Percentiles rank a stretch among this genome's conserved stretches.
phyloP scores from a whole-genome alignment of 2,329 filamentous ascomycete species.

The Ceratocystis variospora region DNA sequence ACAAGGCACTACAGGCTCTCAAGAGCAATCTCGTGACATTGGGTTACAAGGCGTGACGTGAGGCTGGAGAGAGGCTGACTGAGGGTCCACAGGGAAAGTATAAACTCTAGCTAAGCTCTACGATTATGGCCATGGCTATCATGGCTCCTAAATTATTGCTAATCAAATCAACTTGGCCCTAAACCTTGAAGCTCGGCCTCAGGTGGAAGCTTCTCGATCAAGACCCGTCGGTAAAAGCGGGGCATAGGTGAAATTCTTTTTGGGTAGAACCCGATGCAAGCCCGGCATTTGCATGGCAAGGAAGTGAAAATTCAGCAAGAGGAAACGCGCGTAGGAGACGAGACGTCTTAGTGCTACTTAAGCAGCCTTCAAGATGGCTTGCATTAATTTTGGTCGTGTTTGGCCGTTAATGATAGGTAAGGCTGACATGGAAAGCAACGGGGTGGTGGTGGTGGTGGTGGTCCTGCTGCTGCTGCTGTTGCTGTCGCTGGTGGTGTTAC shows the following conservation, averaged over 20 bases:
- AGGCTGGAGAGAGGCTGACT: conserved; percentile 4
- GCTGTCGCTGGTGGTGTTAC: too few species aligned
- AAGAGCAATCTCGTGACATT: conserved; percentile 61
- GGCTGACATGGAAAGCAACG: background rate
- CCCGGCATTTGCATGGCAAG: background rate
- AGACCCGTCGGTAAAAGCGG: conserved; percentile 10
- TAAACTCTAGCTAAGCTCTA: conserved; percentile 7
- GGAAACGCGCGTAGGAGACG: background rate
- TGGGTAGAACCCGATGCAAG: background rate
- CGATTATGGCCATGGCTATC: too few species aligned
- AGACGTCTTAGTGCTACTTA: background rate
- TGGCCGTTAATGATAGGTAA: background rate
- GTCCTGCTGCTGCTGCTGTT: too few species aligned
- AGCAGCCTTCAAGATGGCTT: background rate
- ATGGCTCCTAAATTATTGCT: background rate
- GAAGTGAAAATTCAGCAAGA: background rate
- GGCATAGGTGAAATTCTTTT: background rate
- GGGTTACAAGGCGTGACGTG: conserved; percentile 36
- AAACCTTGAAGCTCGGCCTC: too few species aligned
- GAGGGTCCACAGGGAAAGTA: background rate
- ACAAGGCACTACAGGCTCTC: conserved; percentile 67
- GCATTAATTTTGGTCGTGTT: background rate
- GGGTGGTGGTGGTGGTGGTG: too few species aligned
- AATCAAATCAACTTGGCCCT: background rate
- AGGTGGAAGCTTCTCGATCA: conserved; percentile 10